phyloP scores from a whole-genome alignment of 139 green algal genomes.

The Ettlia oleoabundans region DNA sequence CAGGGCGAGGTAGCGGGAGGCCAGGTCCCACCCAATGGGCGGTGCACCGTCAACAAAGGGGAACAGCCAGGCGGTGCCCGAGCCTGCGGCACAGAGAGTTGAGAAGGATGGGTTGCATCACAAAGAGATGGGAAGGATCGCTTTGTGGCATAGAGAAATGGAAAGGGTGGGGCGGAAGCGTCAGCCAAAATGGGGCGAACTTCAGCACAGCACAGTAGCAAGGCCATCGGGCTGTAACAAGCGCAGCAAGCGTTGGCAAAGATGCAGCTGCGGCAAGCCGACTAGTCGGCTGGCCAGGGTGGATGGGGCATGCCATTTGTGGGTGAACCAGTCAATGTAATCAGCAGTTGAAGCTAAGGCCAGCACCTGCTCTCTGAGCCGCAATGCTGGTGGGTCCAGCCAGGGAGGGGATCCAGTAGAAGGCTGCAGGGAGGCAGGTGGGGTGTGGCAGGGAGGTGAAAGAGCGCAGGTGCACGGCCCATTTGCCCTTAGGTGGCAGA shows the following conservation, averaged over 20 bases:
- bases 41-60: slow-evolving; percentile 87
- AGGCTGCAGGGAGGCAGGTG: slow-evolving; percentile 60
- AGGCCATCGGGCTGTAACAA: too few relatives aligned
- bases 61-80: slow-evolving; percentile 81
- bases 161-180: not conserved
- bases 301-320: too few relatives aligned
- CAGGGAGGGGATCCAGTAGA: slow-evolving; percentile 91
- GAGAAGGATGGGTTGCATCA: not conserved
- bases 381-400: slow-evolving; percentile 64
- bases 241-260: too few relatives aligned
- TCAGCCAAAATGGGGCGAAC: not conserved
- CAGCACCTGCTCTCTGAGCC: slow-evolving; percentile 44
- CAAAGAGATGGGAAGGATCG: too few relatives aligned
- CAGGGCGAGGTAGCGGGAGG: slow-evolving; percentile 88
- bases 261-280: too few relatives aligned
- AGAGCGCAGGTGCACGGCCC: too few relatives aligned
- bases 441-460: not conserved
- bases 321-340: too few relatives aligned
- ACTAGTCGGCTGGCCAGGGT: too few relatives aligned
- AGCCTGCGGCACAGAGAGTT: slow-evolving; percentile 33
- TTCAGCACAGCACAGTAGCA: too few relatives aligned
- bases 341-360: too few relatives aligned
- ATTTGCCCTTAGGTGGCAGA: too few relatives aligned
- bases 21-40: slow-evolving; percentile 92
- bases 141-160: too few relatives aligned